Conservation (phyloP, 768 basidiomycete genomes). For the Coprinellus micaceus region DNA sequence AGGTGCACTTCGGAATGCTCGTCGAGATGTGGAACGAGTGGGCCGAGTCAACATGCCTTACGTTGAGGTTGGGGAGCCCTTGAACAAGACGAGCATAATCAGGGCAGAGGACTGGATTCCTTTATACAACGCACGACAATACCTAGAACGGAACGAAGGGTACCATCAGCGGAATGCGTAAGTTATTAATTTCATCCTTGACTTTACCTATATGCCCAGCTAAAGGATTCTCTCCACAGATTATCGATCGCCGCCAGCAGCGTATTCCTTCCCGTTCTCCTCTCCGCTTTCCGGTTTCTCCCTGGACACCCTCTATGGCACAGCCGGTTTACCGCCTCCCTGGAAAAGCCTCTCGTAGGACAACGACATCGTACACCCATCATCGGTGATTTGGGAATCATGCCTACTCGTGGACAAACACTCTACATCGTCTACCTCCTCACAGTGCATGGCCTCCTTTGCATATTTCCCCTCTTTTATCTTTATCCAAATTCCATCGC, state of each 20-base stretch:
- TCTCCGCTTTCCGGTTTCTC: conserved; percentile 9
- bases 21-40: conserved; percentile 1
- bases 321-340: conserved; percentile 7
- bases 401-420: conserved; percentile 11
- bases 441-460: conserved; percentile 6
- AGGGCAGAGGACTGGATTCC: background rate
- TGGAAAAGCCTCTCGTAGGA: conserved; percentile 7
- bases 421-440: conserved; percentile 13
- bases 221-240: background rate
- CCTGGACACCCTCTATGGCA: conserved; percentile 9
- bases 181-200: background rate
- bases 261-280: conserved; percentile 7
- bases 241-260: conserved; percentile 7
- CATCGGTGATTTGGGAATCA: conserved; percentile 1
- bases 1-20: conserved; percentile 4
- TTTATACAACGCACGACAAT: background rate
- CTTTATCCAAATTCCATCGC: background rate
- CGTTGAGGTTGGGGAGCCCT: background rate
- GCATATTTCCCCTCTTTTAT: conserved; percentile 7
- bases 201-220: too few relatives aligned
- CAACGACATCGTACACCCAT: conserved; percentile 4
- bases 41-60: conserved; percentile 4
- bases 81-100: conserved; percentile 8
- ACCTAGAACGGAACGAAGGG: conserved; percentile 1
- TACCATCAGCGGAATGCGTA: conserved; percentile 7